A percentile compares a stretch with the other conserved stretches of the same genome.
These are phyloP conservation scores for Castanea sativa DNA, from an alignment of 306 rosid species.

Conservation along the genomic window DNA sequence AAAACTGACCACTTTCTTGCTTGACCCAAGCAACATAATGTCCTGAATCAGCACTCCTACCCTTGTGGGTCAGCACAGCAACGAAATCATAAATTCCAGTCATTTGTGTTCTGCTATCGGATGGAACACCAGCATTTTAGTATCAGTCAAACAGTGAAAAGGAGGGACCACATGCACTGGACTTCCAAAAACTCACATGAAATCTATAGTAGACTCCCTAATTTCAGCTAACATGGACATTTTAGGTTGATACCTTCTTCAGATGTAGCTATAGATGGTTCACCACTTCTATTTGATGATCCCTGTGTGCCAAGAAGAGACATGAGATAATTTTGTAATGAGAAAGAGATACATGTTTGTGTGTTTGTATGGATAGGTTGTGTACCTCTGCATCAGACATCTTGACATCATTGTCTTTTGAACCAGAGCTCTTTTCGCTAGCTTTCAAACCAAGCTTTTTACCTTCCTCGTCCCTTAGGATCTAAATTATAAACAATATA, in stretches of 20 bases:
- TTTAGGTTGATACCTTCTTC: slow-evolving; percentile 53
- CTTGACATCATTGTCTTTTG: slow-evolving; percentile 64
- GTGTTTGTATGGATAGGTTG: slow-evolving; percentile 11
- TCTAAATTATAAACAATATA: slow-evolving; percentile 35
- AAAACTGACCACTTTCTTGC: slow-evolving; percentile 92
- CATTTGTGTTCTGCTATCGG: slow-evolving; percentile 66
- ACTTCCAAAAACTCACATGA: neutral
- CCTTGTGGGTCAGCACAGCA: slow-evolving; percentile 98
- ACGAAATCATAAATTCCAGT: slow-evolving; percentile 96
- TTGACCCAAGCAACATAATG: slow-evolving; percentile 98
- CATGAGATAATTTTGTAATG: neutral
- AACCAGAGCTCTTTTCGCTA: slow-evolving; percentile 53
- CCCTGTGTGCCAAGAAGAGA: slow-evolving; percentile 55
- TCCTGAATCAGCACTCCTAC: slow-evolving; percentile 98
- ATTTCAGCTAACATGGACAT: neutral
- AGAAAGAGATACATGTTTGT: slow-evolving; percentile 1
- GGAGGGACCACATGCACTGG: neutral
- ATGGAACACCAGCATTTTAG: slow-evolving; percentile 32
- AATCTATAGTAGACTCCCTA: neutral
- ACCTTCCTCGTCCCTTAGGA: slow-evolving; percentile 85
- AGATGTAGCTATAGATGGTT: slow-evolving; percentile 62
- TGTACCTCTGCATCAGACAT: slow-evolving; percentile 78
- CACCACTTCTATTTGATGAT: slow-evolving; percentile 67
- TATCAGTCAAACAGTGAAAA: slow-evolving; percentile 19
- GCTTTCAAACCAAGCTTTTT: slow-evolving; percentile 81